These are phyloP conservation scores for Graphium sp. DNA, from an alignment of 2,329 filamentous ascomycete species.

Conservation along the genomic window DNA sequence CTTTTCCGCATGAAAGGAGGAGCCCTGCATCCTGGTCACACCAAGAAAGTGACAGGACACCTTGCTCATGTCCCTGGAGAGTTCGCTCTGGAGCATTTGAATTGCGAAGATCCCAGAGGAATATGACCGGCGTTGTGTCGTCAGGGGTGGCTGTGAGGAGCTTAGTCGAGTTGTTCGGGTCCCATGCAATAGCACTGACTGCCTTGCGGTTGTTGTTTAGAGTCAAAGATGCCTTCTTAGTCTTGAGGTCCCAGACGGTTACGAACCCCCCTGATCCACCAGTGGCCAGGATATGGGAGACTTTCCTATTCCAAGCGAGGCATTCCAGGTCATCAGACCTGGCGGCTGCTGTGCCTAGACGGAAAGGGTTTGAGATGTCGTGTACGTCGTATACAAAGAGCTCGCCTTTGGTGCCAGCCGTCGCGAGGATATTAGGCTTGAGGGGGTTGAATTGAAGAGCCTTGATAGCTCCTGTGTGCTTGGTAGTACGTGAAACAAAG, in stretches of 20 bases:
- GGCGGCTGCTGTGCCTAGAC: conserved; percentile 73
- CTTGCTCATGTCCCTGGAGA: conserved; percentile 83
- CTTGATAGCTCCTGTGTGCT: conserved; percentile 87
- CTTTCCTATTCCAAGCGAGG: conserved; percentile 96
- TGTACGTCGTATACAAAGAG: conserved; percentile 92
- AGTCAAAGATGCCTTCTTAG: conserved; percentile 91
- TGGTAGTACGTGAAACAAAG: conserved; percentile 71
- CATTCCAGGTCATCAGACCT: conserved; percentile 92
- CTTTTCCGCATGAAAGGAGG: conserved; percentile 85
- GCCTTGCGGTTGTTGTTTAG: conserved; percentile 90
- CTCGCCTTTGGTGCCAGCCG: conserved; percentile 86
- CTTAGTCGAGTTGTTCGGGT: conserved; percentile 88
- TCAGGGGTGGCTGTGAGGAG: conserved; percentile 83
- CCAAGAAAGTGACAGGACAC: conserved; percentile 89
- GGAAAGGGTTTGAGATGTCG: conserved; percentile 74
- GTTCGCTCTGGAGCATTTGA: conserved; percentile 86
- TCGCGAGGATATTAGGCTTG: conserved; percentile 79
- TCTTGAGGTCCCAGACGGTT: conserved; percentile 96
- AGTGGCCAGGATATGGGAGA: conserved; percentile 88
- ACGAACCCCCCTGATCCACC: conserved; percentile 88
- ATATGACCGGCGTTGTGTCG: conserved; percentile 73
- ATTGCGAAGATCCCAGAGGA: conserved; percentile 90
- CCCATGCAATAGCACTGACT: conserved; percentile 93
- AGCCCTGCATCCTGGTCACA: conserved; percentile 81
- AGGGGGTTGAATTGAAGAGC: conserved; percentile 92